Conservation (phyloP, 306 rosid genomes). For the Senna siamea region DNA sequence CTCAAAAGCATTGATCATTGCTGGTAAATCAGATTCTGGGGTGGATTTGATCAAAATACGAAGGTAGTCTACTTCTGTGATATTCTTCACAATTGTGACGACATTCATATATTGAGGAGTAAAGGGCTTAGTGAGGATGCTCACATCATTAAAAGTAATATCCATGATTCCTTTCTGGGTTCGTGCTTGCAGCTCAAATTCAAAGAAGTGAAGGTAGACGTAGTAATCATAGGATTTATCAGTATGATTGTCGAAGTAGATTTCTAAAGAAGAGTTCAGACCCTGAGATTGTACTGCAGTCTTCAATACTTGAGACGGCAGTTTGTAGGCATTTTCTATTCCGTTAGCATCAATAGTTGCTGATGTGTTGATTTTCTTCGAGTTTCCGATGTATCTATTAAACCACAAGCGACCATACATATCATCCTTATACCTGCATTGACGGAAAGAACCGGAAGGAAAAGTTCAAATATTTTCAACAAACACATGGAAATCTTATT, state of each 20-base stretch:
- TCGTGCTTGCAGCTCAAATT: conserved; percentile 39
- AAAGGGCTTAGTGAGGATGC: neutral
- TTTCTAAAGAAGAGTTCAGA: neutral
- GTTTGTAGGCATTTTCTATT: conserved; percentile 17
- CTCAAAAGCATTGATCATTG: conserved; percentile 56
- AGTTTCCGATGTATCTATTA: neutral
- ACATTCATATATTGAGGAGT: conserved; percentile 46
- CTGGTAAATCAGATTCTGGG: conserved; percentile 47
- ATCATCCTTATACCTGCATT: neutral
- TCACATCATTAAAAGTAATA: conserved; percentile 35
- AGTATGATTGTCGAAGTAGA: neutral
- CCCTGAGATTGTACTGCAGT: conserved; percentile 4
- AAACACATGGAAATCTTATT: too few relatives aligned
- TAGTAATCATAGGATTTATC: neutral
- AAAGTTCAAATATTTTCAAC: too few relatives aligned
- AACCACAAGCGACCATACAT: conserved; percentile 1
- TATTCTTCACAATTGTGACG: neutral
- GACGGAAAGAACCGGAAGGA: neutral
- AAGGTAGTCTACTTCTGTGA: neutral
- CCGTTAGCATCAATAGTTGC: neutral
- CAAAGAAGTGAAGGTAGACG: conserved; percentile 50
- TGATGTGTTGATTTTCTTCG: neutral
- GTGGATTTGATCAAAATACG: neutral
- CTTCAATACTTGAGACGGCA: conserved; percentile 32
- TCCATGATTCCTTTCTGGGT: conserved; percentile 42